These are phyloP conservation scores for Blastomyces gilchristii DNA, from an alignment of 2,329 filamentous ascomycete species.

Conservation along the genomic window DNA sequence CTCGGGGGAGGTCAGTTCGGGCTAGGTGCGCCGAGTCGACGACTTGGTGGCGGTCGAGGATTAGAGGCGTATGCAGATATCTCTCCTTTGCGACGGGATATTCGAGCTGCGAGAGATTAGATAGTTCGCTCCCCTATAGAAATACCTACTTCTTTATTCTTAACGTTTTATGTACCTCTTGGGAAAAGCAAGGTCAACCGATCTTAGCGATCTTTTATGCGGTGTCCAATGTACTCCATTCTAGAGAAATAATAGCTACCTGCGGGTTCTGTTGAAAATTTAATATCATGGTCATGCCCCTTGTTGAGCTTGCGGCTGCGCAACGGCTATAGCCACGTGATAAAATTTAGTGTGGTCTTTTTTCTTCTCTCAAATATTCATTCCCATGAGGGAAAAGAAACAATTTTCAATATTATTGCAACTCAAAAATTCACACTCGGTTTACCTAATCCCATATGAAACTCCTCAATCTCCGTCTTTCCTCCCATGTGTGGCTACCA, in stretches of 20 bases:
- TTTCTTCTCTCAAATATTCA: neutral
- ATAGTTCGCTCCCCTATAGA: neutral
- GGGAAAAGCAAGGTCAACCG: neutral
- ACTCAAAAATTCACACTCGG: neutral
- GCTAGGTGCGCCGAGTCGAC: constrained; percentile 1
- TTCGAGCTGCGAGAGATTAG: neutral
- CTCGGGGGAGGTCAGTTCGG: neutral
- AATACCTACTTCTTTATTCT: neutral
- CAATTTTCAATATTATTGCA: neutral
- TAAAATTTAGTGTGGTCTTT: neutral
- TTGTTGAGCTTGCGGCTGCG: too few species aligned
- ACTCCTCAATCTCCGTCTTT: neutral
- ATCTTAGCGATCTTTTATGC: neutral
- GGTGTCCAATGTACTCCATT: neutral
- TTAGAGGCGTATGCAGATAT: constrained; percentile 2
- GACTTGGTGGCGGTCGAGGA: constrained; percentile 3
- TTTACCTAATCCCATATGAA: neutral
- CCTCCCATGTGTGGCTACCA: constrained; percentile 3
- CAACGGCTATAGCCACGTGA: neutral
- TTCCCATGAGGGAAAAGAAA: too few species aligned
- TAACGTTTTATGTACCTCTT: neutral
- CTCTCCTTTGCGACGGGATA: constrained; percentile 2
- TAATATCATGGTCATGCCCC: too few species aligned
- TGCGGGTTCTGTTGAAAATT: neutral
- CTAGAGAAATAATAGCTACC: neutral